Percentiles rank a stretch among this genome's conserved stretches.
Conservation (phyloP, 495 filamentous ascomycete genomes). For the Aspergillus indologenus region DNA sequence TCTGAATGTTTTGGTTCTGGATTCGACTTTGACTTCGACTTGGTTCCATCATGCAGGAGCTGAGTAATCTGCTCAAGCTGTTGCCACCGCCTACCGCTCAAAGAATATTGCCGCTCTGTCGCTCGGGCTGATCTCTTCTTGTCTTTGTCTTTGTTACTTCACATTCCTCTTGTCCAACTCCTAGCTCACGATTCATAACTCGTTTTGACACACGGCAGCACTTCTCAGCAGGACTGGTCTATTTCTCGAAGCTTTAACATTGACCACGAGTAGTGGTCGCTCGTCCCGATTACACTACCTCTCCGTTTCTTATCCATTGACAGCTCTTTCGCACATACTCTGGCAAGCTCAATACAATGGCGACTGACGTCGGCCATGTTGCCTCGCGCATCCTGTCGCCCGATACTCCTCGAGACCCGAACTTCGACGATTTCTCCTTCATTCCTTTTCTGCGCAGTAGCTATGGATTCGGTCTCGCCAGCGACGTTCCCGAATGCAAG, state of each 20-base stretch:
- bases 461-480: constrained; percentile 74
- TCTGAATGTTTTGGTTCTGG: neutral
- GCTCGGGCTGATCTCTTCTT: neutral
- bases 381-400: constrained; percentile 36
- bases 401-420: constrained; percentile 47
- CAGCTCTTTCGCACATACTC: neutral
- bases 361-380: constrained; percentile 35
- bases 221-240: neutral
- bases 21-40: neutral
- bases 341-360: constrained; percentile 27
- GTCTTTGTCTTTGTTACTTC: neutral
- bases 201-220: neutral
- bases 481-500: constrained; percentile 75
- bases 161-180: neutral
- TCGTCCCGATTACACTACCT: neutral
- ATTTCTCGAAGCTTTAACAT: neutral
- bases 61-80: neutral
- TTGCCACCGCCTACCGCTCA: constrained; percentile 14
- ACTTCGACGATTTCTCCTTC: constrained; percentile 66
- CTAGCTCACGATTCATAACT: neutral
- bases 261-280: neutral
- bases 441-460: constrained; percentile 67
- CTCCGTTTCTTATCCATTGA: neutral
- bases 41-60: neutral
- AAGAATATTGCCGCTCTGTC: neutral